Evolutionary conservation across 73 alveolate genomes (phyloP).

Genomic region (Tetrahymena malaccensis): DNA sequence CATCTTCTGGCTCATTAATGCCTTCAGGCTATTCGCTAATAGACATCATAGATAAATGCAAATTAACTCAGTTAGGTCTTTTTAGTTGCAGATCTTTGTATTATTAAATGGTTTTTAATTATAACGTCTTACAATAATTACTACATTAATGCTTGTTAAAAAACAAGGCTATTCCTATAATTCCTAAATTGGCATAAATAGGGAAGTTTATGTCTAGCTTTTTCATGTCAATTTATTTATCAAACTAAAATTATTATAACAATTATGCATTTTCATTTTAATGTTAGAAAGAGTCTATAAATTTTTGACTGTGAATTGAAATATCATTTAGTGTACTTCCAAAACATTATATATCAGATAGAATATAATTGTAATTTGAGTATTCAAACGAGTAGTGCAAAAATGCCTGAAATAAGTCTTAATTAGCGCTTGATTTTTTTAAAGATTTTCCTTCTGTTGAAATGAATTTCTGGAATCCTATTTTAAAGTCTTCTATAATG

Average conservation of each 20-base stretch:
- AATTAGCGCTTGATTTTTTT: no score
- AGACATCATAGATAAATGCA: background rate
- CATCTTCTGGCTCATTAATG: no score
- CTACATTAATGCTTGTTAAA: background rate
- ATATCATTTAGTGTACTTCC: background rate
- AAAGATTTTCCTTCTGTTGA: background rate
- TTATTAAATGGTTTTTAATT: background rate
- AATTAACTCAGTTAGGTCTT: background rate
- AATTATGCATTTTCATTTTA: no score
- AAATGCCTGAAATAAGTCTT: no score
- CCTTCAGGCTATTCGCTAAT: background rate
- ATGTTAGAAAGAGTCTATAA: background rate
- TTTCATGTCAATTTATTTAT: background rate
- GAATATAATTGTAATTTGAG: background rate
- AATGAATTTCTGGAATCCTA: background rate
- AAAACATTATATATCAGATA: background rate
- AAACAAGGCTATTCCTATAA: background rate
- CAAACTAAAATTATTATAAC: background rate
- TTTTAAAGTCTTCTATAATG: background rate
- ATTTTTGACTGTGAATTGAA: background rate
- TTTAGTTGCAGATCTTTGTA: background rate
- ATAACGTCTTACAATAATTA: background rate
- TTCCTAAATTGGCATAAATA: background rate
- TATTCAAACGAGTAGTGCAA: background rate
- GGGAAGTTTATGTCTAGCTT: background rate